Base-by-base conservation (phyloP, 2,329 filamentous ascomycete species). In the Emydomyces testavorans region DNA sequence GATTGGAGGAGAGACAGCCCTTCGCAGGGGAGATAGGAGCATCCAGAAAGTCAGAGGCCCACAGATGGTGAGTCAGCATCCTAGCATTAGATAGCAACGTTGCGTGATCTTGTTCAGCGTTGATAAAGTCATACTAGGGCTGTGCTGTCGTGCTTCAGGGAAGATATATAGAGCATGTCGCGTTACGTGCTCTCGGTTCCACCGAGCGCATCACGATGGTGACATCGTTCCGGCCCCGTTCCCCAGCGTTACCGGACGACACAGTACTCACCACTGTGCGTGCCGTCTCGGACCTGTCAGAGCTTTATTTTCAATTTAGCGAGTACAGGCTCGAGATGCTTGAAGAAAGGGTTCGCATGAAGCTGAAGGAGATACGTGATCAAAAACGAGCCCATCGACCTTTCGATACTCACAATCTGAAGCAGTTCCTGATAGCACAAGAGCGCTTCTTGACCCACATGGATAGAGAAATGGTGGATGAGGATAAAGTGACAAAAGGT, bases 121-220 rank as follows among this genome's bases (percentile, higher is more conserved):
- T 50, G 24, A 55, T 41, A n/a, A 49, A n/a, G 13, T 18, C 10
- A 43, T n/a, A 39, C 20, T 54, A 80, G 76, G 79, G 77, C 13
- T 77, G 71, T 43, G 78, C 76, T 2, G 76, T 82, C 1, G 70
- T 83, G n/a, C 67, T 83, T 35, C 80, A 83, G 60, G 80, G 80
- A 13, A 71, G 79, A 18, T 82, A 83, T 63, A 79, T 83, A 51
- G 73, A 77, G 53, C 80, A 83, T 59, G 72, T 77, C 50, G 80
- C 79, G 1, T 68, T 81, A 15, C 73, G 72, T 10, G 75, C 78
- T 7, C 62, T 77, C 1, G 77, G 77, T 15, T 69, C 70, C 3
- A 71, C 71, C 20, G 80, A 83, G 60, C 74, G 79, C 28, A 81
- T 83, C 62, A 77, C 71, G 36, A 78, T 80, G 65, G 78, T 83